phyloP scores from a whole-genome alignment of 108 stramenopile genomes.

The Fragilariopsis cylindrus region DNA sequence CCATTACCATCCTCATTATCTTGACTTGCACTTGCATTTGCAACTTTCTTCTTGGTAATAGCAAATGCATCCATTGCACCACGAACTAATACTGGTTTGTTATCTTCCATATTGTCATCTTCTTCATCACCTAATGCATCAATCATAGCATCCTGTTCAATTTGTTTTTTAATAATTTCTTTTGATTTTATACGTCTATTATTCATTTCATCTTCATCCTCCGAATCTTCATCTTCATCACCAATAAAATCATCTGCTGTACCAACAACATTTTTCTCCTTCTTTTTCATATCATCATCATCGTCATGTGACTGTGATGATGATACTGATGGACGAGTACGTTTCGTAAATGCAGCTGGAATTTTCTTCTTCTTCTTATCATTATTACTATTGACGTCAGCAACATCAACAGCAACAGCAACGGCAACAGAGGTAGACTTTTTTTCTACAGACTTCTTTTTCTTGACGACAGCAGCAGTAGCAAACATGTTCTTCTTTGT shows the following conservation, averaged over 20 bases:
- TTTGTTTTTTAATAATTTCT: neutral
- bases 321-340: neutral
- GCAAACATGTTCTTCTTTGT: neutral
- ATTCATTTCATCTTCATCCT: slow-evolving; percentile 14
- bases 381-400: neutral
- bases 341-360: neutral
- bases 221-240: slow-evolving; percentile 64
- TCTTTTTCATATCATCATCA: neutral
- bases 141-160: neutral
- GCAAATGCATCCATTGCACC: slow-evolving; percentile 62
- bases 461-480: too few species aligned
- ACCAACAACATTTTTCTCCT: slow-evolving; percentile 1
- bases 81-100: neutral
- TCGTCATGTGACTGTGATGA: neutral
- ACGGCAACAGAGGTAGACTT: neutral
- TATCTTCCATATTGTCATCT: neutral
- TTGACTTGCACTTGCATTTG: neutral
- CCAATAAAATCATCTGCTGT: slow-evolving; percentile 66
- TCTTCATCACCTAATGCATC: neutral
- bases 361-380: neutral
- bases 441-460: neutral
- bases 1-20: neutral
- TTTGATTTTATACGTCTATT: neutral
- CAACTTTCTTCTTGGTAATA: neutral
- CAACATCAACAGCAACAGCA: neutral